Evolutionary conservation across 305 asterid species (phyloP).

Genomic region (Coffea humblotiana): DNA sequence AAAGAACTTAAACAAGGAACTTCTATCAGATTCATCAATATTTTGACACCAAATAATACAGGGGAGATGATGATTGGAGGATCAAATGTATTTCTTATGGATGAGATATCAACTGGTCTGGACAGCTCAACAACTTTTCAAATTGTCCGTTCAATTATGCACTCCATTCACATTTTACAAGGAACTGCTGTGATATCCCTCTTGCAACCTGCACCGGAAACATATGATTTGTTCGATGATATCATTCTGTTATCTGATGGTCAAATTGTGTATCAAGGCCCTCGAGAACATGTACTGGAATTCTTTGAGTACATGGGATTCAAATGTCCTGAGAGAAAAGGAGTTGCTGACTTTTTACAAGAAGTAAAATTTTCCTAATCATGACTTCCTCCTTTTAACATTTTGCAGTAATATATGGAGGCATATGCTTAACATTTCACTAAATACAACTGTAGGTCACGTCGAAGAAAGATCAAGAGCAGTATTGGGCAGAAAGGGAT

Average conservation of each 20-base stretch:
- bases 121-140: slow-evolving; percentile 88
- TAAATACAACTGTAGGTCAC: slow-evolving; percentile 55
- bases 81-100: slow-evolving; percentile 59
- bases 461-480: slow-evolving; percentile 95
- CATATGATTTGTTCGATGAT: slow-evolving; percentile 84
- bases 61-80: slow-evolving; percentile 76
- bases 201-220: slow-evolving; percentile 91
- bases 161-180: slow-evolving; percentile 72
- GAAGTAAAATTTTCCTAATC: slow-evolving; percentile 45
- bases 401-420: background rate
- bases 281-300: slow-evolving; percentile 64
- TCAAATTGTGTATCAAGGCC: slow-evolving; percentile 78
- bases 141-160: slow-evolving; percentile 75
- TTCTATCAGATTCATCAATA: slow-evolving; percentile 29
- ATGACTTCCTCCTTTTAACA: background rate
- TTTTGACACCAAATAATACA: slow-evolving; percentile 56
- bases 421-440: background rate
- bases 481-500: slow-evolving; percentile 68
- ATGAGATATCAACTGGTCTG: slow-evolving; percentile 83
- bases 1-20: too few relatives aligned
- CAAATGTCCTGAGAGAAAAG: slow-evolving; percentile 87
- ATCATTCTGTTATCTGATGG: slow-evolving; percentile 79
- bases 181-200: slow-evolving; percentile 86
- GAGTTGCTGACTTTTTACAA: slow-evolving; percentile 88
- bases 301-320: slow-evolving; percentile 81